Evolutionary conservation across 768 basidiomycete genomes (phyloP).

Genomic region (Pilatotrama ljubarskyi): DNA sequence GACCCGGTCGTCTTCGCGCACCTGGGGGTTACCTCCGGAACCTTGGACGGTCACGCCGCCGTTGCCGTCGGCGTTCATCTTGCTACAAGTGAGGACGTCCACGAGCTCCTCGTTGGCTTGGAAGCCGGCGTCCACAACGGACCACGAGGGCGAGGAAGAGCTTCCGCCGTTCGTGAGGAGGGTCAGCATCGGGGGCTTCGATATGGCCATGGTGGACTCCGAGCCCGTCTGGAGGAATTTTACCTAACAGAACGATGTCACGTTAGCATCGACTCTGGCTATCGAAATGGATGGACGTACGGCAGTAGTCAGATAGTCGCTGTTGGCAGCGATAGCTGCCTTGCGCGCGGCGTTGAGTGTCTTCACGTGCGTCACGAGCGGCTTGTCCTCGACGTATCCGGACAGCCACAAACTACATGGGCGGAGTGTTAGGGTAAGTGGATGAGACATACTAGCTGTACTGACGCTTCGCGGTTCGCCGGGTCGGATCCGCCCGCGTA

Average conservation of each 20-base stretch:
- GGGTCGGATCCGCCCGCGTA: conserved; percentile 47
- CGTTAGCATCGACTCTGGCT: neutral
- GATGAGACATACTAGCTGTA: neutral
- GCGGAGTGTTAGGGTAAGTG: neutral
- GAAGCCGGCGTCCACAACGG: conserved; percentile 44
- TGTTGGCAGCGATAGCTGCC: conserved; percentile 44
- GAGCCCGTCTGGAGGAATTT: conserved; percentile 44
- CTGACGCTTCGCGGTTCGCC: conserved; percentile 52
- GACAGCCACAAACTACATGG: conserved; percentile 57
- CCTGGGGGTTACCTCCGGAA: conserved; percentile 48
- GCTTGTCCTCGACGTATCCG: conserved; percentile 50
- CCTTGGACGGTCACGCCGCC: conserved; percentile 45
- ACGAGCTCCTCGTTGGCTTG: conserved; percentile 44
- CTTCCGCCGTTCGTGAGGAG: conserved; percentile 57
- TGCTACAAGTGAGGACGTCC: conserved; percentile 53
- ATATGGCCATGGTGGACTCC: conserved; percentile 45
- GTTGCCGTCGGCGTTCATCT: conserved; percentile 36
- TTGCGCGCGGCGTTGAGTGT: conserved; percentile 56
- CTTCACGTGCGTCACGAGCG: conserved; percentile 47
- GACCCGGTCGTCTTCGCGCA: conserved; percentile 14
- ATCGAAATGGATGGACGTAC: conserved; percentile 33
- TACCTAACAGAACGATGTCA: conserved; percentile 34
- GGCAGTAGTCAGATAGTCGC: conserved; percentile 46
- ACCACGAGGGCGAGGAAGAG: conserved; percentile 42
- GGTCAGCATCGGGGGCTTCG: conserved; percentile 56